These are phyloP conservation scores for Spathaspora passalidarum DNA, from an alignment of 805 yeast genomes.

Conservation along the genomic window DNA sequence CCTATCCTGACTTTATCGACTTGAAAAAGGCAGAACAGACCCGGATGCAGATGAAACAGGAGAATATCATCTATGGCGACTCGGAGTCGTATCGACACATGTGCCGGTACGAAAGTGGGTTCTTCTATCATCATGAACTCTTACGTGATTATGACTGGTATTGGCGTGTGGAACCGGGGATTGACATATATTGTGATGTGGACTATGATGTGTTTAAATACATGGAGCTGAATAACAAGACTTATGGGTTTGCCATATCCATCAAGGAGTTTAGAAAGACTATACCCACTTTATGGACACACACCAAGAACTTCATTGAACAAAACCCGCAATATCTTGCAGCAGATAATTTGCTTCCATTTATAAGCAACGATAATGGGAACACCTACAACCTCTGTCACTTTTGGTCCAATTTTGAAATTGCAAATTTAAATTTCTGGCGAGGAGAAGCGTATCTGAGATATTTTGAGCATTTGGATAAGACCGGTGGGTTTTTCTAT, in stretches of 20 bases:
- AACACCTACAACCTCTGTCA: conserved; percentile 76
- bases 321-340: conserved; percentile 59
- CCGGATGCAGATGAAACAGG: conserved; percentile 51
- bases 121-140: conserved; percentile 76
- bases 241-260: conserved; percentile 84
- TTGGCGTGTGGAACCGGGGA: conserved; percentile 94
- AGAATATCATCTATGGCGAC: conserved; percentile 67
- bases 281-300: conserved; percentile 80
- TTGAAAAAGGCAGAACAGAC: conserved; percentile 62
- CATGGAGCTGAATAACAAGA: conserved; percentile 72
- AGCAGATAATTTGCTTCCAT: conserved; percentile 64
- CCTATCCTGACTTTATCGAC: conserved; percentile 82
- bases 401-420: conserved; percentile 89
- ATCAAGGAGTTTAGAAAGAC: conserved; percentile 82
- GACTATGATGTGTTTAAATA: conserved; percentile 83
- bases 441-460: conserved; percentile 64
- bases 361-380: conserved; percentile 68
- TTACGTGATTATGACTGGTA: conserved; percentile 77
- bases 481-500: conserved; percentile 88
- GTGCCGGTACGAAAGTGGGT: conserved; percentile 91
- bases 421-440: conserved; percentile 74
- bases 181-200: conserved; percentile 77
- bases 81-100: conserved; percentile 83
- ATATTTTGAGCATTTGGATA: conserved; percentile 72
- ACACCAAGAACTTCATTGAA: conserved; percentile 63